Evolutionary conservation across 768 basidiomycete species (phyloP).

Genomic region (Tulasnella sp.): DNA sequence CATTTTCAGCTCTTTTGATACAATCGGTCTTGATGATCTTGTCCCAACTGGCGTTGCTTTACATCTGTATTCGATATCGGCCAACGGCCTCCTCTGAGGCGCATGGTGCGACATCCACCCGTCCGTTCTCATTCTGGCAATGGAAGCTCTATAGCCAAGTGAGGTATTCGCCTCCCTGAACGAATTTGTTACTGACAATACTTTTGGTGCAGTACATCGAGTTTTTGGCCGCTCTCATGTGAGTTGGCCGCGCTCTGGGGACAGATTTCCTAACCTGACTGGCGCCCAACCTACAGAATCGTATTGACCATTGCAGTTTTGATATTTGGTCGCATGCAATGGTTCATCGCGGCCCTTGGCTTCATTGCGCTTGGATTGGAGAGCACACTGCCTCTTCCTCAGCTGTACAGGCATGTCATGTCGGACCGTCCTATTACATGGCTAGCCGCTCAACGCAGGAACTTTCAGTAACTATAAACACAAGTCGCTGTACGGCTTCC

Average conservation of each 20-base stretch:
- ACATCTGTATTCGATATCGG: conserved; percentile 73
- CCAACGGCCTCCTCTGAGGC: conserved; percentile 58
- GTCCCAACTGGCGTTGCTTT: conserved; percentile 75
- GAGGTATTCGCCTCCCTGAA: neutral
- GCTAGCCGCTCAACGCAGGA: neutral
- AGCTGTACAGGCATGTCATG: conserved; percentile 60
- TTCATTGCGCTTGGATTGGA: conserved; percentile 78
- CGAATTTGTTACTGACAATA: neutral
- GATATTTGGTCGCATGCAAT: conserved; percentile 59
- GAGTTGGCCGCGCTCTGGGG: conserved; percentile 31
- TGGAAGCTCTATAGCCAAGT: conserved; percentile 59
- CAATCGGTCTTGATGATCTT: conserved; percentile 83
- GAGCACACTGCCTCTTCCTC: conserved; percentile 81
- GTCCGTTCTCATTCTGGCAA: conserved; percentile 80
- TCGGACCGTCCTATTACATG: too few relatives aligned
- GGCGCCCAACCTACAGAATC: conserved; percentile 40
- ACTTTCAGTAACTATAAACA: conserved; percentile 66
- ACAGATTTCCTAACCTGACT: neutral
- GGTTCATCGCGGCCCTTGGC: conserved; percentile 62
- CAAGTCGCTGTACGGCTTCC: conserved; percentile 77
- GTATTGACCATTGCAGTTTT: conserved; percentile 69
- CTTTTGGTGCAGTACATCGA: conserved; percentile 59
- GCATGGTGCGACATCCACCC: conserved; percentile 49
- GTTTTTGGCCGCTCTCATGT: conserved; percentile 78
- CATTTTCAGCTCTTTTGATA: conserved; percentile 53